Evolutionary conservation across 192 early-diverging fungal species (phyloP), one percentile per base, ranked within the genome.

Genomic region (Coemansia sp.): DNA sequence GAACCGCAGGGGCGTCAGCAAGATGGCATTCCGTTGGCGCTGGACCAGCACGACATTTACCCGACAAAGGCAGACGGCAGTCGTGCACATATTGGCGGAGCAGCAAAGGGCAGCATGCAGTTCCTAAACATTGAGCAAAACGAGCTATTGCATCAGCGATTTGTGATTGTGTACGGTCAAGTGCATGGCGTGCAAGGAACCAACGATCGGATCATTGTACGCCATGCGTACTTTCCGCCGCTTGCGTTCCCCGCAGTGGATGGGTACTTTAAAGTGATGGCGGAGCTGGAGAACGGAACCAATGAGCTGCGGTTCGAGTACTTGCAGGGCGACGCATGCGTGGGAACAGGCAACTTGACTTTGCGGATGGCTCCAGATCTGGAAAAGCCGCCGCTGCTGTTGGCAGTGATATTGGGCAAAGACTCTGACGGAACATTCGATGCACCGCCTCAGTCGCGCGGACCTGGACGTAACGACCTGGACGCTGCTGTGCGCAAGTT

Each of bases 401-500:
- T 90, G 8, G 82, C 78, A 0, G 80, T 90, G 14, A 60, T 90
- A 17, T 47, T 86, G 23, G 87, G 85, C 21, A 77, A 72, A 10
- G 86, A 89, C 66, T 87, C 86, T 3, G 59, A 83, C 14, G 71
- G 71, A 23, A 64, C 64, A 1, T 89, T 90, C 64, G 88, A 90
- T 59, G 81, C 82, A 1, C 87, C 88, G 17, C 83, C 82, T 5
- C 69, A 87, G 41, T 74, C 83, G 25, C 74, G 70, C 12, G 68
- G 75, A 0, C 67, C 68, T 1, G 72, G 75, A 2, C 56, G 74
- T 6, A 83, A 85, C 65, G 72, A 74, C 10, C 48, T 89, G 4
- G 76, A 82, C 6, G 68, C 75, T 14, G 87, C 85, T 0, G 66
- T 81, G 23, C 70, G 76, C 57, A 87, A 88, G 59, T 66, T 88